phyloP scores from a whole-genome alignment of 1,284 basidiomycete species.

The Moesziomyces antarcticus region DNA sequence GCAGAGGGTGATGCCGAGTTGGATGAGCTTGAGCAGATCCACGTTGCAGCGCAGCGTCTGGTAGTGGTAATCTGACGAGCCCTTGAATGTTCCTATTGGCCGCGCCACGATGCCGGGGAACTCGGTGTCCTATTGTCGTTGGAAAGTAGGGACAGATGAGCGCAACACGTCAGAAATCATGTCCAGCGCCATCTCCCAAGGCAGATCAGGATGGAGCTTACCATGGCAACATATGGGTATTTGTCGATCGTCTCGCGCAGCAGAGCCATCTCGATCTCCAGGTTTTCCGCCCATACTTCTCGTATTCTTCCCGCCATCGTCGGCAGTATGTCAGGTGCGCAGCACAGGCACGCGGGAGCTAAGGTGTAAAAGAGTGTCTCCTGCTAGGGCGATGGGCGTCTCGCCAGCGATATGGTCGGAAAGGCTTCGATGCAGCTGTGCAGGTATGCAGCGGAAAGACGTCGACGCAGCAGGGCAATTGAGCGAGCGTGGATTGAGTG shows the following conservation, averaged over 20 bases:
- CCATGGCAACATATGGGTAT: conserved; percentile 94
- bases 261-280: conserved; percentile 88
- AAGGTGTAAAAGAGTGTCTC: background rate
- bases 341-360: background rate
- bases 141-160: background rate
- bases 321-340: conserved; percentile 5
- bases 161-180: background rate
- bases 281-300: conserved; percentile 93
- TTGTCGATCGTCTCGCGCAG: conserved; percentile 87
- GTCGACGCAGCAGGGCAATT: background rate
- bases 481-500: background rate
- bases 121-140: conserved; percentile 78
- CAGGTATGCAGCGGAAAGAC: background rate
- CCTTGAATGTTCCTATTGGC: conserved; percentile 95
- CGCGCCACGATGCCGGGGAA: conserved; percentile 98
- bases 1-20: conserved; percentile 92
- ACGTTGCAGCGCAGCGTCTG: conserved; percentile 97
- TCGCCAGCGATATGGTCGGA: background rate
- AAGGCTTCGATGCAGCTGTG: background rate
- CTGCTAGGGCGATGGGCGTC: background rate
- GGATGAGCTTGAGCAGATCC: conserved; percentile 96
- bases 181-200: too few species aligned
- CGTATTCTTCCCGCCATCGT: conserved; percentile 63
- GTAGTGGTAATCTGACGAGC: conserved; percentile 97
- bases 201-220: conserved; percentile 8